Conservation (phyloP, 768 basidiomycete genomes). For the Mycena capillaripes region DNA sequence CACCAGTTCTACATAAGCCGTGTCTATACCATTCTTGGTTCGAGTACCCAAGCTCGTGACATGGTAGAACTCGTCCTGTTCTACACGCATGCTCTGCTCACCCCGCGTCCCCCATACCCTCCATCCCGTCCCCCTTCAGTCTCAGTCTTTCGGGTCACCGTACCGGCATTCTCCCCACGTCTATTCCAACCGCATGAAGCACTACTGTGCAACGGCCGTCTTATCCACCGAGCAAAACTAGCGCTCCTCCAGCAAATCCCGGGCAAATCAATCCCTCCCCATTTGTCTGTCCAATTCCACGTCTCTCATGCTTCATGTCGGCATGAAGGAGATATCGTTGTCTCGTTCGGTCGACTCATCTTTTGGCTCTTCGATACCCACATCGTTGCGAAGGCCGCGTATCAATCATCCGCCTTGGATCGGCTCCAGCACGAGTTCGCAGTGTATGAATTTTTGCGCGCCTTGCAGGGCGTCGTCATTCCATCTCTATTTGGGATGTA, state of each 20-base stretch:
- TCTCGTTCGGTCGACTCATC: slow-evolving; percentile 18
- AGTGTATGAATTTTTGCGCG: background rate
- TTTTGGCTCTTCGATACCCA: slow-evolving; percentile 9
- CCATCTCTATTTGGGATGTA: slow-evolving; percentile 3
- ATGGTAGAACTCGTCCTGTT: slow-evolving; percentile 17
- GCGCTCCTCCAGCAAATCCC: background rate
- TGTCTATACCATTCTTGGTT: slow-evolving; percentile 5
- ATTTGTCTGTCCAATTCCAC: slow-evolving; percentile 3
- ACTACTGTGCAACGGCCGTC: background rate
- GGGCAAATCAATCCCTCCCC: background rate
- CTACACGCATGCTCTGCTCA: slow-evolving; percentile 9
- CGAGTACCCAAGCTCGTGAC: slow-evolving; percentile 7
- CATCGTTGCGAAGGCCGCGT: slow-evolving; percentile 17
- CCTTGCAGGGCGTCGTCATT: background rate
- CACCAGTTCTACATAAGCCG: slow-evolving; percentile 8
- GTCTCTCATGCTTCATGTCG: slow-evolving; percentile 3
- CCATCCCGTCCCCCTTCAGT: background rate
- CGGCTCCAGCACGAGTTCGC: slow-evolving; percentile 16
- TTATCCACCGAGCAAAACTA: slow-evolving; percentile 11
- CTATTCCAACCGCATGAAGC: slow-evolving; percentile 9
- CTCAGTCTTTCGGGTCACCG: slow-evolving; percentile 8
- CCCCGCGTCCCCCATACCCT: background rate
- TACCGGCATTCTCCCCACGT: slow-evolving; percentile 11
- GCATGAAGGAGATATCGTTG: slow-evolving; percentile 2
- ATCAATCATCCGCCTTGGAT: slow-evolving; percentile 9